Base-by-base conservation (phyloP, 371 early-diverging fungal species). In the Gilbertella persicaria region DNA sequence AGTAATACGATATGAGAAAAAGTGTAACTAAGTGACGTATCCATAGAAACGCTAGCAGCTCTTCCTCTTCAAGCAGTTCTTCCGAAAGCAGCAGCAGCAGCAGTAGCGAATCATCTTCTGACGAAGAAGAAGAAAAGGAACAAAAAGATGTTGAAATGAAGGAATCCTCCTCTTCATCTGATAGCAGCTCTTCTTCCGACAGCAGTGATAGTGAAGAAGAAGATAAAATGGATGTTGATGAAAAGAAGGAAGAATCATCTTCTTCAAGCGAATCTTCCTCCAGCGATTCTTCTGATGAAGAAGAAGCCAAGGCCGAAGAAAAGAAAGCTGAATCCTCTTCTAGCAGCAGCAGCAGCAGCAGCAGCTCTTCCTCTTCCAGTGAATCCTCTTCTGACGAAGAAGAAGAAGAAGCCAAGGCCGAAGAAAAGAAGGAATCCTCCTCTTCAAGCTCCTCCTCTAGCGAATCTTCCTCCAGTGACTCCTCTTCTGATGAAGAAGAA, bases 211-310 rank as follows among this genome's bases (percentile, higher is more conserved):
- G 59, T 17, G 62, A 65, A 23, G 48, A 62, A n/a, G 39, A 24
- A 41, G 43, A 57, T 9, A 28, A 28, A 9, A 28, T 28, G 30
- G 48, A 57, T 23, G 45, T 30, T 23, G 35, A 58, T 41, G 50
- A 14, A 23, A 52, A 53, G 53, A 45, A 35, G 43, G 61, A 53
- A 37, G 30, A 9, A 35, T 45, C 57, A 23, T 44, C 43, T 13
- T 55, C 55, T 29, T 67, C 67, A 41, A 46, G 46, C 56, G 65
- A 69, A 20, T 60, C 58, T 19, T 14, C 48, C 53, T 28, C 28
- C 37, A 55, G 50, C 13, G 53, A 55, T 56, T 61, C 51, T 33
- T 35, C 36, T 16, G 58, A 57, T 3, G 46, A 50, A 6, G 57
- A 61, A n/a, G 42, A 40, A 4, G 50, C 60, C 37, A 49, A 61